These are phyloP conservation scores for Zygotorulaspora florentina DNA, from an alignment of 805 yeast species.

Conservation along the genomic window DNA sequence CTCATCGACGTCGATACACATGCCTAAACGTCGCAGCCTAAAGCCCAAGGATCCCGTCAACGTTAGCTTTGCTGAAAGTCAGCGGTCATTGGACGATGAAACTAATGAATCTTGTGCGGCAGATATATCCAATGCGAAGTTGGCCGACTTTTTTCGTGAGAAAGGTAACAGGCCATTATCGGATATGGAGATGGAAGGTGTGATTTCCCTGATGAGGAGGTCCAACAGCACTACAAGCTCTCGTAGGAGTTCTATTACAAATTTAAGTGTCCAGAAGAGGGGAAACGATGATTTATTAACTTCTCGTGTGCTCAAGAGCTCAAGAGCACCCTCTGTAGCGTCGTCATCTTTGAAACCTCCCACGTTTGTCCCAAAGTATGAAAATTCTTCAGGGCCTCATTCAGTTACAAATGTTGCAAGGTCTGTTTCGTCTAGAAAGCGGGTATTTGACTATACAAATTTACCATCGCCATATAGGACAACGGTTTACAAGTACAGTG, in stretches of 20 bases:
- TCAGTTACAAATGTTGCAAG: slow-evolving; percentile 18
- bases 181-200: slow-evolving; percentile 80
- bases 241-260: slow-evolving; percentile 2
- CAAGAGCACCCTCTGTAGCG: slow-evolving; percentile 9
- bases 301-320: slow-evolving; percentile 14
- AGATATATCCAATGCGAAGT: slow-evolving; percentile 50
- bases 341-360: slow-evolving; percentile 29
- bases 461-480: slow-evolving; percentile 40
- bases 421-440: slow-evolving; percentile 26
- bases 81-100: slow-evolving; percentile 13
- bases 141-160: slow-evolving; percentile 64
- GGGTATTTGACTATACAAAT: slow-evolving; percentile 38
- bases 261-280: neutral
- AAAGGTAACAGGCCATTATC: slow-evolving; percentile 74
- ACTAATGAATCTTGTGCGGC: slow-evolving; percentile 14
- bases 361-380: slow-evolving; percentile 36
- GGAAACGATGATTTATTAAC: slow-evolving; percentile 6
- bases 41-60: neutral
- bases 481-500: slow-evolving; percentile 30
- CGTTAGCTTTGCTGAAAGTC: slow-evolving; percentile 2
- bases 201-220: slow-evolving; percentile 52
- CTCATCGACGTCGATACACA: slow-evolving; percentile 3
- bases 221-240: slow-evolving; percentile 10
- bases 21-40: slow-evolving; percentile 3
- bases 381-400: slow-evolving; percentile 18